These are phyloP conservation scores for Litsea cubeba DNA, from an alignment of 164 flowering plant species.

Conservation along the genomic window DNA sequence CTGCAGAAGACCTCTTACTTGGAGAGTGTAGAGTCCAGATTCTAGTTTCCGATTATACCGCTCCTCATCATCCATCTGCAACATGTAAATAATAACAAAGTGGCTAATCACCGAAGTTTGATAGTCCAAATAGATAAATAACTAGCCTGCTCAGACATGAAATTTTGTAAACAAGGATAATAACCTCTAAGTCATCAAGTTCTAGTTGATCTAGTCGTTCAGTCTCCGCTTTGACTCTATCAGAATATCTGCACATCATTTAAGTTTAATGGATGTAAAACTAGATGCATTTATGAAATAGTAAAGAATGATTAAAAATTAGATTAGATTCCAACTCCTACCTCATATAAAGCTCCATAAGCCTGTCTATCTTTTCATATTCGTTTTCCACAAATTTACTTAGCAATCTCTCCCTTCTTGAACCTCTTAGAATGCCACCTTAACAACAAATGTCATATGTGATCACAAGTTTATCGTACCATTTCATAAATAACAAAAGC, in stretches of 20 bases:
- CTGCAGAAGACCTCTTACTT: slow-evolving; percentile 34
- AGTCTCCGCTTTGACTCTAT: slow-evolving; percentile 76
- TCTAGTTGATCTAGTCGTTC: slow-evolving; percentile 66
- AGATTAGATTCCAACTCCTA: slow-evolving; percentile 11
- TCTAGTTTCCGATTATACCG: slow-evolving; percentile 78
- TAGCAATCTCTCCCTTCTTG: slow-evolving; percentile 87
- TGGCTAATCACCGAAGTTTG: background rate
- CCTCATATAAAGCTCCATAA: slow-evolving; percentile 96
- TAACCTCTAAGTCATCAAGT: slow-evolving; percentile 90
- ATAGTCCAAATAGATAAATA: background rate
- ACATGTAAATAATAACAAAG: background rate
- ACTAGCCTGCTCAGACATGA: background rate
- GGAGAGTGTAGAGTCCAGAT: slow-evolving; percentile 93
- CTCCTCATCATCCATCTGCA: slow-evolving; percentile 95
- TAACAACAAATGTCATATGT: slow-evolving; percentile 12
- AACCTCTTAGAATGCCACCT: slow-evolving; percentile 88
- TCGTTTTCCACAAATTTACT: slow-evolving; percentile 95
- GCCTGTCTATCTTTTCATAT: slow-evolving; percentile 92
- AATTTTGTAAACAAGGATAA: background rate
- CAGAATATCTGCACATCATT: slow-evolving; percentile 55
- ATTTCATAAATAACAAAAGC: background rate
- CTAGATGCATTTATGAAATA: background rate
- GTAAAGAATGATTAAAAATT: background rate
- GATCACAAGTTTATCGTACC: background rate
- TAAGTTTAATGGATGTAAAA: background rate